A percentile compares a stretch with the other conserved stretches of the same genome.
These are phyloP conservation scores for Neonothopanus nambi DNA, from an alignment of 1,284 basidiomycete species.

Conservation along the genomic window DNA sequence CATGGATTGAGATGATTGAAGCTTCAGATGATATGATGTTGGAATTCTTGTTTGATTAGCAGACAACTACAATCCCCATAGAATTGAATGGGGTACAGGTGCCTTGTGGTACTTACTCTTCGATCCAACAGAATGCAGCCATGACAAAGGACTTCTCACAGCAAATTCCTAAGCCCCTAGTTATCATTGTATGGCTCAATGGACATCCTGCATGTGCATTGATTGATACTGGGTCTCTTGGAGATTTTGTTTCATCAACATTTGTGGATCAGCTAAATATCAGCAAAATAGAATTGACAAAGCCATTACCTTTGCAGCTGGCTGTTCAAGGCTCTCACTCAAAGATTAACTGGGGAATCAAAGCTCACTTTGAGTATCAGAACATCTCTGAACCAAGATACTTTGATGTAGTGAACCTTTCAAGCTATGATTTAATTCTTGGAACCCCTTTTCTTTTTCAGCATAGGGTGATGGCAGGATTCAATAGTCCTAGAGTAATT, in stretches of 20 bases:
- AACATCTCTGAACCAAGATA: constrained; percentile 11
- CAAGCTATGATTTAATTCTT: constrained; percentile 27
- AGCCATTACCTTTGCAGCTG: constrained; percentile 20
- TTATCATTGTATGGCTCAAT: constrained; percentile 15
- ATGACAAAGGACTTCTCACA: background rate
- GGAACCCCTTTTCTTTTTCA: constrained; percentile 29
- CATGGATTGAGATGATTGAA: too few relatives aligned
- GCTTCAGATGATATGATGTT: too few relatives aligned
- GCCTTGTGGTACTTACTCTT: too few relatives aligned
- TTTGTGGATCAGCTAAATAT: constrained; percentile 34
- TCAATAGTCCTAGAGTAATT: constrained; percentile 15
- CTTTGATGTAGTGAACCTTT: constrained; percentile 26
- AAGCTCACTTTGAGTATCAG: constrained; percentile 24
- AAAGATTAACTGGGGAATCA: constrained; percentile 8
- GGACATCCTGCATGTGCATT: constrained; percentile 26
- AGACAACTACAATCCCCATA: too few relatives aligned
- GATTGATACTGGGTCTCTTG: constrained; percentile 33
- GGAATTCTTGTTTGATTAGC: too few relatives aligned
- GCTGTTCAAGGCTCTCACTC: constrained; percentile 22
- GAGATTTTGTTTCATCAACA: constrained; percentile 35
- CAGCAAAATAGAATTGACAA: constrained; percentile 14
- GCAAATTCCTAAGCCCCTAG: background rate
- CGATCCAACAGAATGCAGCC: background rate
- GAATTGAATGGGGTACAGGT: too few relatives aligned
- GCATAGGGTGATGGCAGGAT: constrained; percentile 18